These are phyloP conservation scores for Solanum phureja DNA, from an alignment of 257 asterid species.

Conservation along the genomic window DNA sequence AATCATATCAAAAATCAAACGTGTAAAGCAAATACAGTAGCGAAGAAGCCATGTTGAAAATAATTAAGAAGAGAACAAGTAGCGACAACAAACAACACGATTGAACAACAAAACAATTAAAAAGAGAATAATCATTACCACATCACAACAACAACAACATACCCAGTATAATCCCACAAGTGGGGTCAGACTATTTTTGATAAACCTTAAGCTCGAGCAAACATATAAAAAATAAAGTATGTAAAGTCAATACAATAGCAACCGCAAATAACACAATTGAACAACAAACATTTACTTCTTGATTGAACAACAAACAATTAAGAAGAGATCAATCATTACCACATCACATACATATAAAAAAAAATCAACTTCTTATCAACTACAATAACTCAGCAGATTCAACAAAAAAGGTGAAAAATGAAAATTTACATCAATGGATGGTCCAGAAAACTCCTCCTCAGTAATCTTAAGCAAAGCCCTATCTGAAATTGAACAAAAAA, in stretches of 20 bases:
- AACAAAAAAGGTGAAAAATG: neutral
- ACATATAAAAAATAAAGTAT: neutral
- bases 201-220: neutral
- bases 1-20: neutral
- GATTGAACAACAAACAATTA: neutral
- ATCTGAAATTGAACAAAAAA: slow-evolving; percentile 36
- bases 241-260: neutral
- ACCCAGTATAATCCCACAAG: neutral
- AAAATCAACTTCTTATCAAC: neutral
- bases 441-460: slow-evolving; percentile 76
- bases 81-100: neutral
- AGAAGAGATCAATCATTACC: neutral
- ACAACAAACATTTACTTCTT: neutral
- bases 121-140: neutral
- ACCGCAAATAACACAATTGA: neutral
- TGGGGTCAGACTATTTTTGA: neutral
- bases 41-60: neutral
- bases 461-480: slow-evolving; percentile 88
- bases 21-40: neutral
- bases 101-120: neutral
- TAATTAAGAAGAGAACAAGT: neutral
- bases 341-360: neutral
- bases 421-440: slow-evolving; percentile 56
- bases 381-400: neutral
- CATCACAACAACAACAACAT: neutral